A percentile compares a stretch with the other conserved stretches of the same genome.
Conservation (phyloP, 2,329 filamentous ascomycete species). For the Xylariaceae sp. region DNA sequence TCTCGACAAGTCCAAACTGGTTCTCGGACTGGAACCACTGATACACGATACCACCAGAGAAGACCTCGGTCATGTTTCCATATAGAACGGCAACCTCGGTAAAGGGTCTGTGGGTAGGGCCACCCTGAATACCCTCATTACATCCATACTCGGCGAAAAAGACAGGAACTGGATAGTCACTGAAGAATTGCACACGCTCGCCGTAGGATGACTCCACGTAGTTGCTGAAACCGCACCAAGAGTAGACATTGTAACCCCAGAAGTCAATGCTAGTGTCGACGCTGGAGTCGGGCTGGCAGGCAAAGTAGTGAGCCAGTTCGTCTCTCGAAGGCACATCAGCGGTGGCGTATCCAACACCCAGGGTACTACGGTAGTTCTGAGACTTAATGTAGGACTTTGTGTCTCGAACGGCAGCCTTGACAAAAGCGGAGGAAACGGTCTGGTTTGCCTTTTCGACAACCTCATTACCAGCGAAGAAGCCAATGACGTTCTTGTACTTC, state of each 20-base stretch:
- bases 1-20: constrained; percentile 80
- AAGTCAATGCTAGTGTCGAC: constrained; percentile 76
- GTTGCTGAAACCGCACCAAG: constrained; percentile 90
- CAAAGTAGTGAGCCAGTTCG: constrained; percentile 90
- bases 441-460: constrained; percentile 90
- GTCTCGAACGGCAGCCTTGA: constrained; percentile 97
- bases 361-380: constrained; percentile 72
- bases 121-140: constrained; percentile 66
- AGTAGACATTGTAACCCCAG: constrained; percentile 99
- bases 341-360: constrained; percentile 95
- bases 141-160: constrained; percentile 99
- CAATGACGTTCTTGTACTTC: constrained; percentile 88
- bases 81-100: constrained; percentile 86
- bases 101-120: constrained; percentile 75
- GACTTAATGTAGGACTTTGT: constrained; percentile 91
- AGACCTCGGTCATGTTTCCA: constrained; percentile 81
- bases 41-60: constrained; percentile 97
- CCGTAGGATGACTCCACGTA: constrained; percentile 81
- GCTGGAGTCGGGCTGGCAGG: constrained; percentile 73
- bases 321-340: constrained; percentile 85
- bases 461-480: constrained; percentile 99
- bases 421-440: constrained; percentile 88
- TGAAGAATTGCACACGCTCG: constrained; percentile 84
- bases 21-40: constrained; percentile 96
- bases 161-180: constrained; percentile 86